Conservation (phyloP, 257 asterid species). For the Sherardia arvensis region DNA sequence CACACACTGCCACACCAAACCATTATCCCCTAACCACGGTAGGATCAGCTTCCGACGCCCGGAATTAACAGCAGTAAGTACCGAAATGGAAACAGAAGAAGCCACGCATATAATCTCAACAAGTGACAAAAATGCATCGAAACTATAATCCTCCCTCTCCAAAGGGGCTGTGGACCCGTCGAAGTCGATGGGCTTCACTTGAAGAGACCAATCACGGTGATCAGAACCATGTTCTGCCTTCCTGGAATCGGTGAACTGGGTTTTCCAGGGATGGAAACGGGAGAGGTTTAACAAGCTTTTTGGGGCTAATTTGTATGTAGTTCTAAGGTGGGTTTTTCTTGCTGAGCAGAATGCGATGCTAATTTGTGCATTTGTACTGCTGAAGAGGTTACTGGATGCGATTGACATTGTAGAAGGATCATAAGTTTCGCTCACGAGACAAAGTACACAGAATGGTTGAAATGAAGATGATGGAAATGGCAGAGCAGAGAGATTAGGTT, state of each 20-base stretch:
- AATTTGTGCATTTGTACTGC: constrained; percentile 8
- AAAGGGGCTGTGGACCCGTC: constrained; percentile 9
- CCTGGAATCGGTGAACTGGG: constrained; percentile 17
- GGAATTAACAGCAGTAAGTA: constrained; percentile 31
- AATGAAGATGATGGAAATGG: not conserved
- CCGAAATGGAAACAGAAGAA: constrained; percentile 45
- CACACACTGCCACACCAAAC: constrained; percentile 62
- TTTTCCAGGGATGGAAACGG: constrained; percentile 12
- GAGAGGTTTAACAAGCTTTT: constrained; percentile 23
- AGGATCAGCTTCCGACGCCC: constrained; percentile 30
- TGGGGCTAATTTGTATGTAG: constrained; percentile 8
- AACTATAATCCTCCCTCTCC: constrained; percentile 11
- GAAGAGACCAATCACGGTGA: constrained; percentile 7
- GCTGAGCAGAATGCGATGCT: constrained; percentile 16
- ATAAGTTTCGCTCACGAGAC: not conserved
- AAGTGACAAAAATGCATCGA: constrained; percentile 50
- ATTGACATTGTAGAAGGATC: constrained; percentile 33
- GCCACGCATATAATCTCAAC: constrained; percentile 58
- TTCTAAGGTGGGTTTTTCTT: constrained; percentile 12
- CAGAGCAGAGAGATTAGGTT: not conserved
- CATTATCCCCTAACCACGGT: constrained; percentile 36
- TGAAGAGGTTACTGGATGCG: constrained; percentile 28
- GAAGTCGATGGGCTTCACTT: constrained; percentile 21
- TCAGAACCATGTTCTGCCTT: constrained; percentile 14
- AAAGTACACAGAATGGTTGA: not conserved